Evolutionary conservation across 169 alveolate genomes (phyloP), one percentile per base, ranked within the genome.

Genomic region (Babesia caballi): DNA sequence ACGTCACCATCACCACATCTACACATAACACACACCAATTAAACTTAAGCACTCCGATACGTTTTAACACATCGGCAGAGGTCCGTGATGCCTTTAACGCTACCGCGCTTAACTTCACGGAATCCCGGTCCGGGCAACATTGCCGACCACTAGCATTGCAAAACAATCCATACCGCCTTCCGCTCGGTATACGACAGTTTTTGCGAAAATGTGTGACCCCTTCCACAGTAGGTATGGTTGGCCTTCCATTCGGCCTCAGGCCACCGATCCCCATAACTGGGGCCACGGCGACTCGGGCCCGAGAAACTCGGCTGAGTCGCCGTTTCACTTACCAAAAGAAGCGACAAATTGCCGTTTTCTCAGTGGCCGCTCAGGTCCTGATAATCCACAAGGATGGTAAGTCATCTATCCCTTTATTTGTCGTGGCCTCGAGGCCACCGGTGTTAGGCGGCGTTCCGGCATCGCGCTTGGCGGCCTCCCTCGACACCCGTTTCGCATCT

Each of bases 221-320:
- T 38, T 12, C 46, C 46, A 38, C 46, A 38, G 12, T 12, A 38
- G 46, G 7, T 46, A 6, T 19, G 3, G 25, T 23, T n/a, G 53
- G 53, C 30, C 53, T 19, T 46, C 30, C 53, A 46, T 23, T n/a
- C 30, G 53, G 33, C 5, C 61, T 52, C 44, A 14, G 30, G 40
- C 36, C 50, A 14, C 33, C 9, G 21, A 63, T 49, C 73, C 73
- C 73, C 73, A 63, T 63, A 63, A 63, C 60, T 63, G 73, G 73
- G 73, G 52, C 60, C 73, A 32, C 15, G 50, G 51, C 44, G 17
- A 2, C 27, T 63, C n/a, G 21, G 38, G 32, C 30, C 6, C 60
- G 30, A 46, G n/a, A 21, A 47, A 32, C 14, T 11, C 35, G 17
- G 60, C 4, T 28, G 49, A 9, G 40, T 11, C 25, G 2, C 27